Conservation (phyloP, 139 green algal genomes). For the Chlamydomonas schloesseri region DNA sequence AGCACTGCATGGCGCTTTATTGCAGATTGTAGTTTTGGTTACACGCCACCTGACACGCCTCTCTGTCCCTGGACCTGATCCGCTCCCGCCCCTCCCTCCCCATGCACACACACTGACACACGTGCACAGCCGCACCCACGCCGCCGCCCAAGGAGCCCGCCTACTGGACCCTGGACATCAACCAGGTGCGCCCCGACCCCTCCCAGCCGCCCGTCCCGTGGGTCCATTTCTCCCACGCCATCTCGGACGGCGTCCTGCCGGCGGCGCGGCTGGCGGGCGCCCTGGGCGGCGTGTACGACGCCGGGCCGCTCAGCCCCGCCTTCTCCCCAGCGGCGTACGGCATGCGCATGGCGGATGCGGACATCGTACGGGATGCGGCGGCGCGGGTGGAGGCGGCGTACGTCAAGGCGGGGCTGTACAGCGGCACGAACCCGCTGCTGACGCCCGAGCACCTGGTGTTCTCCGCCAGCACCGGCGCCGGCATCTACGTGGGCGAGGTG, state of each 20-base stretch:
- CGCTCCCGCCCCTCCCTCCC: too few species aligned
- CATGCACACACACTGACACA: too few species aligned
- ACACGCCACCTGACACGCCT: too few species aligned
- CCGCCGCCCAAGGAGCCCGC: too few species aligned
- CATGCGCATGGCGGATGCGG: not conserved
- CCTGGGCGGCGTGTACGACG: not conserved
- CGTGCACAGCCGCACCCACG: too few species aligned
- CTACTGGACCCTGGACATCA: too few species aligned
- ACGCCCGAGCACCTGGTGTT: not conserved
- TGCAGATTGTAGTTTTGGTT: too few species aligned
- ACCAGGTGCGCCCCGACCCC: too few species aligned
- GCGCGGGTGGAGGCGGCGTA: not conserved
- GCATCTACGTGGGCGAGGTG: not conserved
- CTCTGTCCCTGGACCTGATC: too few species aligned
- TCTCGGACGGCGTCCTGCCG: not conserved
- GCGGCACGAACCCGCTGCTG: not conserved
- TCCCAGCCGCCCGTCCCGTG: not conserved
- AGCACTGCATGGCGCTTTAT: too few species aligned
- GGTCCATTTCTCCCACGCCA: not conserved
- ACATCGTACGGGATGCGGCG: not conserved
- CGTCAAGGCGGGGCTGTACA: not conserved
- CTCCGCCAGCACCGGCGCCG: not conserved
- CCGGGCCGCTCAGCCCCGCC: not conserved
- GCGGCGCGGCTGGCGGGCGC: not conserved
- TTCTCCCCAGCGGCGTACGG: not conserved